Conservation (phyloP, 2,329 filamentous ascomycete genomes). For the Seiridium cupressi region DNA sequence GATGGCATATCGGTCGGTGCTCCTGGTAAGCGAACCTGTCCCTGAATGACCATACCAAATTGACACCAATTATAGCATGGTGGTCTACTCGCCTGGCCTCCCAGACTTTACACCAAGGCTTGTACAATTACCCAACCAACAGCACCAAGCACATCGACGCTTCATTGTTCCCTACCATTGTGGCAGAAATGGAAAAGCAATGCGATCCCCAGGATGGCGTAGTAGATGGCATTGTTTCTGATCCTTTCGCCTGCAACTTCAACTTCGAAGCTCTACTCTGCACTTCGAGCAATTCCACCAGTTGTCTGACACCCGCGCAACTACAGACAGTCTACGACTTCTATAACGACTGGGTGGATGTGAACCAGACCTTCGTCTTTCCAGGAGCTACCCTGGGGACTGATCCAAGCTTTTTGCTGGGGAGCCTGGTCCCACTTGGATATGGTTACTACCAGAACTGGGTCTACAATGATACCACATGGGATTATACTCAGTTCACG, state of each 20-base stretch:
- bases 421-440: slow-evolving; percentile 13
- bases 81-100: slow-evolving; percentile 41
- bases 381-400: slow-evolving; percentile 23
- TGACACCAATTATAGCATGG: slow-evolving; percentile 33
- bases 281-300: slow-evolving; percentile 14
- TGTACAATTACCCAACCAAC: slow-evolving; percentile 40
- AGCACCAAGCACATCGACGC: slow-evolving; percentile 39
- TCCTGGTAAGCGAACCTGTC: slow-evolving; percentile 27
- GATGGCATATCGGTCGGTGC: slow-evolving; percentile 54
- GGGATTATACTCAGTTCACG: slow-evolving; percentile 24
- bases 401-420: slow-evolving; percentile 16
- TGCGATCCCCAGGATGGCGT: slow-evolving; percentile 43
- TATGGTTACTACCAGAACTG: slow-evolving; percentile 20
- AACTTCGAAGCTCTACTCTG: slow-evolving; percentile 36
- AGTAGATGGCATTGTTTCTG: slow-evolving; percentile 38
- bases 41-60: not conserved
- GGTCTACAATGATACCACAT: slow-evolving; percentile 25
- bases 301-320: slow-evolving; percentile 39
- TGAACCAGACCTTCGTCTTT: slow-evolving; percentile 24
- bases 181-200: slow-evolving; percentile 38
- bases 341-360: slow-evolving; percentile 25
- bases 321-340: slow-evolving; percentile 30
- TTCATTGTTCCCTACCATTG: slow-evolving; percentile 36
- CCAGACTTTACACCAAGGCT: slow-evolving; percentile 35
- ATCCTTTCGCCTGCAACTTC: slow-evolving; percentile 38